These are phyloP conservation scores for Penicillium sp. DNA, from an alignment of 2,329 filamentous ascomycete species.

Conservation along the genomic window DNA sequence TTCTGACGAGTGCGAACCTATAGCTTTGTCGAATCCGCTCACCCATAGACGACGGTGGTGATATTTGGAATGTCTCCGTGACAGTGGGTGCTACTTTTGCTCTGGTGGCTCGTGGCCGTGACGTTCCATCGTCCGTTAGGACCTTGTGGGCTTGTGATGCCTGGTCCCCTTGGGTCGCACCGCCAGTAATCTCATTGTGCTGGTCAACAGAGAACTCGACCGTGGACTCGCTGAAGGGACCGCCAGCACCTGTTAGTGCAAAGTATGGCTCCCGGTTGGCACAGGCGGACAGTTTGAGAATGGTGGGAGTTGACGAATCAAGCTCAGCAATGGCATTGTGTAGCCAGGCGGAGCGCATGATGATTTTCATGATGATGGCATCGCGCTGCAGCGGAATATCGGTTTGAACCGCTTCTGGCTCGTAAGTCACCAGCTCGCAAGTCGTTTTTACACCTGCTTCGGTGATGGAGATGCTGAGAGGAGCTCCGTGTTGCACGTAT, in stretches of 20 bases:
- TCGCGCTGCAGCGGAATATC: conserved; percentile 84
- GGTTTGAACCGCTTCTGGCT: conserved; percentile 64
- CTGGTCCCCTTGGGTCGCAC: conserved; percentile 23
- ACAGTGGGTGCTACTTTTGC: conserved; percentile 50
- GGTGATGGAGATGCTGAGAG: conserved; percentile 83
- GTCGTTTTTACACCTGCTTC: conserved; percentile 87
- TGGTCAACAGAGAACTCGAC: conserved; percentile 65
- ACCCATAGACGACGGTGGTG: conserved; percentile 59
- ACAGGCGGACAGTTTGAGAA: conserved; percentile 71
- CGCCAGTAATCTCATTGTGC: conserved; percentile 34
- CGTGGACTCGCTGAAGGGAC: conserved; percentile 63
- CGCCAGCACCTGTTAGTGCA: conserved; percentile 70
- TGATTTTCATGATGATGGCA: conserved; percentile 85
- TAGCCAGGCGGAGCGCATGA: conserved; percentile 72
- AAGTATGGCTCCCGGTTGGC: conserved; percentile 70
- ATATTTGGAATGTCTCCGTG: conserved; percentile 61
- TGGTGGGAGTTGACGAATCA: conserved; percentile 70
- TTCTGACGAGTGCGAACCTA: conserved; percentile 84
- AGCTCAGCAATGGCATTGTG: conserved; percentile 61
- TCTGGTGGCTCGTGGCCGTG: conserved; percentile 40
- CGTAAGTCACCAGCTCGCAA: conserved; percentile 88
- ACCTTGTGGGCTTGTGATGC: conserved; percentile 39
- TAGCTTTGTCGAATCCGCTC: conserved; percentile 77
- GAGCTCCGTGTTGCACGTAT: conserved; percentile 75
- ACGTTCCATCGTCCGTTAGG: conserved; percentile 46